phyloP scores from a whole-genome alignment of 2,329 filamentous ascomycete species.

The Exophiala xenobiotica region DNA sequence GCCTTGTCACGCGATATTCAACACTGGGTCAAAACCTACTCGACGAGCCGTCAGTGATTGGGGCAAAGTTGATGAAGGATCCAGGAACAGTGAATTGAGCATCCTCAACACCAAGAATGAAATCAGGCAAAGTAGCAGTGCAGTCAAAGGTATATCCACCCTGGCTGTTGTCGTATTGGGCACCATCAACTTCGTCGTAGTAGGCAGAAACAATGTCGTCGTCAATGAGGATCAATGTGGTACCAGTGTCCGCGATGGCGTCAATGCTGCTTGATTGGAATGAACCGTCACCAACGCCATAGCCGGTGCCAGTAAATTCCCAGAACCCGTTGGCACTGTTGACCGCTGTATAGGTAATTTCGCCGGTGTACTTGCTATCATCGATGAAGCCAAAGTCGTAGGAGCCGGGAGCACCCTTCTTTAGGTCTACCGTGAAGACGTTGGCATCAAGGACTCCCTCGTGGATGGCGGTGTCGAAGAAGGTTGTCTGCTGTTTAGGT shows the following conservation, averaged over 20 bases:
- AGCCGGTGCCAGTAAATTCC: slow-evolving; percentile 59
- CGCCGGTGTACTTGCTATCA: slow-evolving; percentile 56
- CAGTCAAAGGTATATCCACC: slow-evolving; percentile 46
- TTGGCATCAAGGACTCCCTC: slow-evolving; percentile 46
- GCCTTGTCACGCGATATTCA: neutral
- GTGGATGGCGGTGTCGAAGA: slow-evolving; percentile 59
- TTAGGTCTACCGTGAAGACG: slow-evolving; percentile 57
- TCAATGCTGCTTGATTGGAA: slow-evolving; percentile 44
- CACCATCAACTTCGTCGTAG: slow-evolving; percentile 58
- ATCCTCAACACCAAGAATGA: slow-evolving; percentile 52
- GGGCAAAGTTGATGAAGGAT: slow-evolving; percentile 50
- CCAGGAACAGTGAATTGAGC: slow-evolving; percentile 54
- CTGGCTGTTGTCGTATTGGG: slow-evolving; percentile 34
- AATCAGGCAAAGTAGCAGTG: slow-evolving; percentile 52
- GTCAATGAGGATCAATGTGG: slow-evolving; percentile 63
- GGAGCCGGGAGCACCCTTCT: slow-evolving; percentile 52
- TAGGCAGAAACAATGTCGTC: slow-evolving; percentile 56
- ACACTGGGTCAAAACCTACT: slow-evolving; percentile 20
- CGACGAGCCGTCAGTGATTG: slow-evolving; percentile 17
- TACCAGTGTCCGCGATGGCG: slow-evolving; percentile 69
- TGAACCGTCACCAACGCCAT: slow-evolving; percentile 50
- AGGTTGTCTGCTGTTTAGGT: slow-evolving; percentile 54
- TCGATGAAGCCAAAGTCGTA: slow-evolving; percentile 64
- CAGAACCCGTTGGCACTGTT: slow-evolving; percentile 61
- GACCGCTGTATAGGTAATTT: slow-evolving; percentile 57